Percentiles rank a stretch among this genome's conserved stretches.
Evolutionary conservation across 257 asterid species (phyloP).

Genomic region (Rhazya stricta): DNA sequence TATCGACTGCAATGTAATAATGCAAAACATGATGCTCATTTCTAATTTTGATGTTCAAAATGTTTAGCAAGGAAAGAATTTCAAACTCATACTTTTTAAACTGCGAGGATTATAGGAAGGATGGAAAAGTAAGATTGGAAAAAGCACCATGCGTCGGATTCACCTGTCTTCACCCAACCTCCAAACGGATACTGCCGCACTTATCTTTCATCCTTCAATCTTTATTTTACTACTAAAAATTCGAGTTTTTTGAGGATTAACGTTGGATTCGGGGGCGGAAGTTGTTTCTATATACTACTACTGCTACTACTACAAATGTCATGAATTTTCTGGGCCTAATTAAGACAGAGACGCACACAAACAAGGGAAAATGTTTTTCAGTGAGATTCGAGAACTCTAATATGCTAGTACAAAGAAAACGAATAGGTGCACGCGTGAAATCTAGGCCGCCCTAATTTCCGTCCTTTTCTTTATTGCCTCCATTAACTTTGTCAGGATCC

Average conservation of each 20-base stretch:
- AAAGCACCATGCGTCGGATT: constrained; percentile 60
- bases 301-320: no score
- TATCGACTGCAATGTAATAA: neutral
- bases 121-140: constrained; percentile 44
- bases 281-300: neutral
- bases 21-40: neutral
- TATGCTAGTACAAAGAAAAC: neutral
- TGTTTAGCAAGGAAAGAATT: neutral
- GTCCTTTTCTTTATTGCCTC: constrained; percentile 57
- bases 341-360: constrained; percentile 1
- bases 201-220: neutral
- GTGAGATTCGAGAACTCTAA: constrained; percentile 46
- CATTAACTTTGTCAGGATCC: constrained; percentile 47
- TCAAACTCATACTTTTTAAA: constrained; percentile 8
- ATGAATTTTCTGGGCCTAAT: neutral
- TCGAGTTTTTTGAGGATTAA: neutral
- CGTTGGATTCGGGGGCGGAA: neutral
- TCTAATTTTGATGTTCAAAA: neutral
- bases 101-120: constrained; percentile 27
- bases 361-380: constrained; percentile 49
- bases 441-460: constrained; percentile 56
- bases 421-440: constrained; percentile 40
- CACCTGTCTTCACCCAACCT: constrained; percentile 42
- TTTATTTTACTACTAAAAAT: neutral
- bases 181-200: constrained; percentile 38